These are phyloP conservation scores for Rhizopogon salebrosus DNA, from an alignment of 768 basidiomycete species.

Conservation along the genomic window DNA sequence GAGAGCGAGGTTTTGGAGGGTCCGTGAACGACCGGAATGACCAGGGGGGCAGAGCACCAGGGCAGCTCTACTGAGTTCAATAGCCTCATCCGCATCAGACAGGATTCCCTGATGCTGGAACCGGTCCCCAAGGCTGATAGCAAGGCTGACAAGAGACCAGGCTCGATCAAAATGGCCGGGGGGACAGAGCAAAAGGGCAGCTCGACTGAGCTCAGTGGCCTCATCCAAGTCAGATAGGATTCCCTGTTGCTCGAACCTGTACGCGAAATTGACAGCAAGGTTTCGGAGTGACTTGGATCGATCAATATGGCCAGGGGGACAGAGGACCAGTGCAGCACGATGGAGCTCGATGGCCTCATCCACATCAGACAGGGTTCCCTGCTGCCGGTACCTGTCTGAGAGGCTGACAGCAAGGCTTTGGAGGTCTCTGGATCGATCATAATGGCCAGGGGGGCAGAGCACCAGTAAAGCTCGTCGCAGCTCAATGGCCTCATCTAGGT, in stretches of 20 bases:
- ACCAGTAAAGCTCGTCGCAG: constrained; percentile 20
- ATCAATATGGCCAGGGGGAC: constrained; percentile 11
- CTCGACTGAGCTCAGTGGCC: no score
- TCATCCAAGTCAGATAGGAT: no score
- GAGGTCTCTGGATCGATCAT: constrained; percentile 12
- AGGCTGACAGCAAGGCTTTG: constrained; percentile 11
- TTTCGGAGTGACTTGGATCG: constrained; percentile 15
- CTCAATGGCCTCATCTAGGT: constrained; percentile 22
- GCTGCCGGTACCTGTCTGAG: background rate
- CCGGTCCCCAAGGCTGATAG: background rate
- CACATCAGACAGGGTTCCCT: background rate
- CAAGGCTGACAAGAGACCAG: constrained; percentile 3
- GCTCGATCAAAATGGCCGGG: constrained; percentile 8
- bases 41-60: constrained; percentile 9
- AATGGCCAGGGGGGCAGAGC: constrained; percentile 11
- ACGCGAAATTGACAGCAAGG: no score
- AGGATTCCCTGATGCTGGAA: background rate
- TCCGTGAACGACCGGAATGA: constrained; percentile 7
- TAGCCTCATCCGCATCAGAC: background rate
- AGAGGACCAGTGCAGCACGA: constrained; percentile 17
- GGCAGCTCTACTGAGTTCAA: constrained; percentile 14
- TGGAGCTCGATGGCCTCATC: background rate
- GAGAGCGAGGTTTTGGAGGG: constrained; percentile 8
- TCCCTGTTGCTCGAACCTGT: no score
- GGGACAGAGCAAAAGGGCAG: no score